Percentiles rank a stretch among this genome's conserved stretches.
Evolutionary conservation across 2,329 filamentous ascomycete genomes (phyloP).

Genomic region (Botrytis sinoallii): DNA sequence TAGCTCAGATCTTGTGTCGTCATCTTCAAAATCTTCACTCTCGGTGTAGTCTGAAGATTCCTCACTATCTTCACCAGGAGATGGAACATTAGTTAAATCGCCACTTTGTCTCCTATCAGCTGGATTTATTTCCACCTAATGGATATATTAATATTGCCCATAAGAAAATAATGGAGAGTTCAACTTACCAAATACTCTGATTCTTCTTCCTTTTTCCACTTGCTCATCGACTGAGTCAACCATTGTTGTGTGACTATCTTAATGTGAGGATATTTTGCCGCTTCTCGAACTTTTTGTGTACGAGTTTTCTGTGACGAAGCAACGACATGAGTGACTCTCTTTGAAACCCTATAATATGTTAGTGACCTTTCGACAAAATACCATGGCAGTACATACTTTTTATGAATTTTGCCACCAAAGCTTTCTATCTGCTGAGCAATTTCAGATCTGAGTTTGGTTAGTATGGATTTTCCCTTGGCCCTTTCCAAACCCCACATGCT

Average conservation of each 20-base stretch:
- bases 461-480: not conserved
- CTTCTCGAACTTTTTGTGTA: slow-evolving; percentile 88
- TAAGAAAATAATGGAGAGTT: not conserved
- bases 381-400: slow-evolving; percentile 33
- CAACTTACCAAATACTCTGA: slow-evolving; percentile 45
- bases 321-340: slow-evolving; percentile 70
- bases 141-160: slow-evolving; percentile 5
- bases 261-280: slow-evolving; percentile 73
- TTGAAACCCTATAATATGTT: slow-evolving; percentile 47
- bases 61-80: slow-evolving; percentile 41
- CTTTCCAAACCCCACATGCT: not conserved
- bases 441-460: slow-evolving; percentile 59
- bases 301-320: slow-evolving; percentile 68
- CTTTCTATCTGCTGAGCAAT: slow-evolving; percentile 81
- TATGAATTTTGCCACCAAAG: slow-evolving; percentile 70
- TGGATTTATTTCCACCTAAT: slow-evolving; percentile 64
- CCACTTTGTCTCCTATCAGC: slow-evolving; percentile 49
- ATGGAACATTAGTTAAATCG: slow-evolving; percentile 47
- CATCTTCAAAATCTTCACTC: slow-evolving; percentile 39
- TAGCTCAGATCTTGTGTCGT: slow-evolving; percentile 39
- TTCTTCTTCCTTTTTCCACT: slow-evolving; percentile 80
- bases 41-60: slow-evolving; percentile 36
- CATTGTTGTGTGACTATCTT: slow-evolving; percentile 91
- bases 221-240: slow-evolving; percentile 79
- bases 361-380: not conserved